Evolutionary conservation across 2,329 filamentous ascomycete genomes (phyloP).

Genomic region (Leptographium flavum): DNA sequence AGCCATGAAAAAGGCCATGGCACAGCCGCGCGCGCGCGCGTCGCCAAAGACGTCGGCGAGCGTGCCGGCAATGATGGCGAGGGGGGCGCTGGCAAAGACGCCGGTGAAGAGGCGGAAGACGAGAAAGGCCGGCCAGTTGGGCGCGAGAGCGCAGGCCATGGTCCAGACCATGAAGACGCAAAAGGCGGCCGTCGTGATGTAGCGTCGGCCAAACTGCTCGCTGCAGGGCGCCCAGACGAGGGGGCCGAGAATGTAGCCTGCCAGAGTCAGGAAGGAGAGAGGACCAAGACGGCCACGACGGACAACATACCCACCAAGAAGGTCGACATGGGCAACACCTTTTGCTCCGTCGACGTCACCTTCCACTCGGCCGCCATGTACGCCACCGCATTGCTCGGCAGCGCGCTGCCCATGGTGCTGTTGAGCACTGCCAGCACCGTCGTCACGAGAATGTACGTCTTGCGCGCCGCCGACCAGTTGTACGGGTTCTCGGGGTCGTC

Average conservation of each 20-base stretch:
- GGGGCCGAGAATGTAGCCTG: slow-evolving; percentile 20
- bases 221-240: slow-evolving; percentile 51
- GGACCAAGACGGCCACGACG: no score
- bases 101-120: slow-evolving; percentile 12
- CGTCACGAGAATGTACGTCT: slow-evolving; percentile 36
- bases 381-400: slow-evolving; percentile 49
- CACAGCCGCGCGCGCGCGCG: slow-evolving; percentile 27
- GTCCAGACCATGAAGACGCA: slow-evolving; percentile 46
- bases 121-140: slow-evolving; percentile 28
- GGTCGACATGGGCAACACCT: slow-evolving; percentile 44
- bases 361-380: slow-evolving; percentile 43
- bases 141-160: slow-evolving; percentile 52
- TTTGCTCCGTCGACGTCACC: slow-evolving; percentile 30
- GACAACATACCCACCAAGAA: slow-evolving; percentile 43
- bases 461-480: slow-evolving; percentile 36
- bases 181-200: slow-evolving; percentile 64
- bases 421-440: slow-evolving; percentile 50
- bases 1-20: neutral
- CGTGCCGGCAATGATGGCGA: slow-evolving; percentile 8
- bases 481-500: slow-evolving; percentile 37
- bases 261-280: no score
- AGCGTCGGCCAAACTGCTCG: slow-evolving; percentile 44
- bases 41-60: slow-evolving; percentile 36
- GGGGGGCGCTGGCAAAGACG: no score
- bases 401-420: slow-evolving; percentile 49